Percentiles rank a stretch among this genome's conserved stretches.
Evolutionary conservation across 129 eudicot genomes (phyloP).

Genomic region (Silybum marianum): DNA sequence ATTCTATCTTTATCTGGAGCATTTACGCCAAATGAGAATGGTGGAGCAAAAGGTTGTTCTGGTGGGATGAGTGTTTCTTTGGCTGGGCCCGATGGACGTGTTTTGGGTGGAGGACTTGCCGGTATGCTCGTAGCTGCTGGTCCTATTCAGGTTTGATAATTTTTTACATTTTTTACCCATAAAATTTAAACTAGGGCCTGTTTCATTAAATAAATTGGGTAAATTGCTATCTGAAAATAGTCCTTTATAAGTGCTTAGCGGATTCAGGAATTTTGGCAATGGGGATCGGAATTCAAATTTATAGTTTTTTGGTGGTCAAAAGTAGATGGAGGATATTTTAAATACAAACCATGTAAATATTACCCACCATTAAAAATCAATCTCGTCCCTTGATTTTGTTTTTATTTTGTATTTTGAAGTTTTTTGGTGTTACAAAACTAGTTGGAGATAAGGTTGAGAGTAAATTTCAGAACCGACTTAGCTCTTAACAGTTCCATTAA

Average conservation of each 20-base stretch:
- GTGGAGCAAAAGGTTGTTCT: conserved; percentile 63
- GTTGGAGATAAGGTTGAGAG: too few species aligned
- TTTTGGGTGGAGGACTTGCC: conserved; percentile 90
- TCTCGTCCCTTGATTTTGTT: too few species aligned
- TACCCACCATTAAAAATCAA: too few species aligned
- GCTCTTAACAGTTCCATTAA: too few species aligned
- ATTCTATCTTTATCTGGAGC: conserved; percentile 82
- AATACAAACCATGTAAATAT: not conserved
- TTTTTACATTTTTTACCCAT: not conserved
- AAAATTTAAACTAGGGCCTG: not conserved
- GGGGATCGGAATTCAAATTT: not conserved
- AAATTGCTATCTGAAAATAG: not conserved
- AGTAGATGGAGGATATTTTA: not conserved
- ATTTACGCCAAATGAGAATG: conserved; percentile 67
- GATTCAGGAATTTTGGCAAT: not conserved
- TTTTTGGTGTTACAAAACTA: too few species aligned
- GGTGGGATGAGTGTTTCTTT: conserved; percentile 97
- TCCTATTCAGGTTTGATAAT: conserved; percentile 79
- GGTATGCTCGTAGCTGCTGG: conserved; percentile 88
- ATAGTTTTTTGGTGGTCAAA: not conserved
- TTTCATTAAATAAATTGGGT: not conserved
- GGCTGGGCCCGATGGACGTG: conserved; percentile 91
- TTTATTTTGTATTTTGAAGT: too few species aligned
- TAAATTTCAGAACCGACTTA: too few species aligned
- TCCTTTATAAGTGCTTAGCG: not conserved